Base-by-base conservation (phyloP, 2,329 filamentous ascomycete species). In the Sclerotinia spermophila region DNA sequence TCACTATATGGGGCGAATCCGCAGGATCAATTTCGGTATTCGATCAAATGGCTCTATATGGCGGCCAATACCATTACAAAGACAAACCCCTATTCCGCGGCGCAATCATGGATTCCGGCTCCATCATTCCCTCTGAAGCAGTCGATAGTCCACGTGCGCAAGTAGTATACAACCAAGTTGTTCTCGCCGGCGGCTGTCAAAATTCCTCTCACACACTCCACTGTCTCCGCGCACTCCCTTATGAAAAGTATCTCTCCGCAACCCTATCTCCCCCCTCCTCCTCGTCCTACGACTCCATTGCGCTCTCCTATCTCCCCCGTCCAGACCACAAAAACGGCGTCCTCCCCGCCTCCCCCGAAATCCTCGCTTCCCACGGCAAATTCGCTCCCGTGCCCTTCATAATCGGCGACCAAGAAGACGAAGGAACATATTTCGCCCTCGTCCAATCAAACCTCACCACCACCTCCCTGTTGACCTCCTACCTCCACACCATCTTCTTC, bases 381-480 rank as follows among this genome's bases (percentile, higher is more conserved):
- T 89, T 87, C 73, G 84, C 87, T 11, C 83, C 84, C 19, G 85
- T 90, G 0, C 88, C 88, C 2, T 85, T 90, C 77, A 90, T 90
- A 70, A 85, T 91, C 53, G 91, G 92, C 56, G 86, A 93, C 77
- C 90, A 93, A 79, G 91, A 94, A 82, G 92, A 95, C 77, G 92
- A 95, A 79, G 91, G 92, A 27, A 93, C 91, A 0, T 79, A 94
- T 3, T 93, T 94, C 77, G 83, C 89, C 10, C 82, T 94, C 48
- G 89, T 90, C 79, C 89, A 91, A 73, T 76, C 79, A 55, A 92
- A 93, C 77, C 81, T 94, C 62, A 90, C 87, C 15, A 90, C 84
- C 1, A 87, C 84, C 0, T 80, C 81, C 2, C 80, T 87, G 5
- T 74, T 94, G 0, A 83, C 87, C 45, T 81, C 84, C 42, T 95